A percentile compares a stretch with the other conserved stretches of the same genome.
phyloP scores from a whole-genome alignment of 2,329 filamentous ascomycete genomes.

The Aspergillus spinulosporus region DNA sequence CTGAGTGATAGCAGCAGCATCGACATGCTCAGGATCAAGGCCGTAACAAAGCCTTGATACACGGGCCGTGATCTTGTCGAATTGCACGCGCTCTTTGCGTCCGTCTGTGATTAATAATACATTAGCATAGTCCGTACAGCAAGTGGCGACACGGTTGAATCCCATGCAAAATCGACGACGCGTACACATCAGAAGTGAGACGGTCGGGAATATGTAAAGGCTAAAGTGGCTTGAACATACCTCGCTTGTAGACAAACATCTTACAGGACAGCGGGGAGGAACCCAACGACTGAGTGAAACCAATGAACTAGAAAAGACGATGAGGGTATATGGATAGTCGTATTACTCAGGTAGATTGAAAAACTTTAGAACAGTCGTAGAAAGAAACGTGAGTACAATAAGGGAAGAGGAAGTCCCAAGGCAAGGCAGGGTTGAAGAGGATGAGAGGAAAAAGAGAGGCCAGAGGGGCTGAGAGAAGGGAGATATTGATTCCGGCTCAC shows the following conservation, averaged over 20 bases:
- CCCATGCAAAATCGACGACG: not conserved
- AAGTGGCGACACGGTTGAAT: constrained; percentile 21
- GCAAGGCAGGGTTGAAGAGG: constrained; percentile 17
- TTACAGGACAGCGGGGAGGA: constrained; percentile 27
- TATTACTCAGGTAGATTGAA: constrained; percentile 14
- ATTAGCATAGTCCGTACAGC: constrained; percentile 22
- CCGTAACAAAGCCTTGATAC: constrained; percentile 98
- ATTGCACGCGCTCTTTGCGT: constrained; percentile 99
- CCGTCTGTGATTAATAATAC: constrained; percentile 64
- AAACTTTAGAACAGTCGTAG: constrained; percentile 7
- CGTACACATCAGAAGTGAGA: not conserved
- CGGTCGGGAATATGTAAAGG: not conserved
- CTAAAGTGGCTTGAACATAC: constrained; percentile 42
- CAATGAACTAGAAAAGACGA: constrained; percentile 19
- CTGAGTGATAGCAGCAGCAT: constrained; percentile 96
- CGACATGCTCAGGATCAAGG: constrained; percentile 91
- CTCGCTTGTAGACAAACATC: constrained; percentile 66
- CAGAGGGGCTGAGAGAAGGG: constrained; percentile 28
- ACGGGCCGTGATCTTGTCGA: constrained; percentile 99
- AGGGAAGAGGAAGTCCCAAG: constrained; percentile 16
- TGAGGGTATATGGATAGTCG: constrained; percentile 20
- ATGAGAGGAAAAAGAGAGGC: constrained; percentile 29
- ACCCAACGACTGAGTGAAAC: constrained; percentile 17
- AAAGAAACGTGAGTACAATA: constrained; percentile 5
- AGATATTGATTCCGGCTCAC: constrained; percentile 38